phyloP scores from a whole-genome alignment of 352 stramenopile species.

The Phytophthora parvispora region DNA sequence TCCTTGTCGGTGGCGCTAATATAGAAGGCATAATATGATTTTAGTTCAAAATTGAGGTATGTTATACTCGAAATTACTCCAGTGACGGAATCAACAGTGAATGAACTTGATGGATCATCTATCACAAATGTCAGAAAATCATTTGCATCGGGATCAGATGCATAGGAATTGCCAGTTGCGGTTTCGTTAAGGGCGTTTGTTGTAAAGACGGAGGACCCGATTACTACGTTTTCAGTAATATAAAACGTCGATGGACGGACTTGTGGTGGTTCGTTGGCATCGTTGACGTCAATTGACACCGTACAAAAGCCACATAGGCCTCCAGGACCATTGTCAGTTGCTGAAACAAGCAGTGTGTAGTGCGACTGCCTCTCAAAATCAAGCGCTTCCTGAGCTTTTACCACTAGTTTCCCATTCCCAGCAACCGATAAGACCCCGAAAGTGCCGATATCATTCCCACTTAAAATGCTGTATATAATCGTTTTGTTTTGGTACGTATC shows the following conservation, averaged over 20 bases:
- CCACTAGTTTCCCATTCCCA: constrained; percentile 44
- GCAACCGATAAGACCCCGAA: constrained; percentile 52
- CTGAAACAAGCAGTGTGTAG: constrained; percentile 30
- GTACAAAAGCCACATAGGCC: constrained; percentile 15
- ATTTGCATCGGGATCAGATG: constrained; percentile 23
- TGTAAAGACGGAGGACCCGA: constrained; percentile 15
- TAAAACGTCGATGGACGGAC: constrained; percentile 6
- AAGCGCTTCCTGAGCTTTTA: constrained; percentile 39
- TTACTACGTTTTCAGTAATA: constrained; percentile 30
- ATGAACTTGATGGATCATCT: constrained; percentile 17
- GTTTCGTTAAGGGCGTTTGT: constrained; percentile 11
- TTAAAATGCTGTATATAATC: constrained; percentile 53
- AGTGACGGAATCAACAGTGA: constrained; percentile 15
- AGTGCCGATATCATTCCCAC: constrained; percentile 47
- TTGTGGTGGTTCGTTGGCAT: constrained; percentile 29
- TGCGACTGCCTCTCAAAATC: constrained; percentile 51
- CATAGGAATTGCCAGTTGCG: constrained; percentile 6
- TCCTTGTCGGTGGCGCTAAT: constrained; percentile 13
- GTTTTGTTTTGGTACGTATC: constrained; percentile 67
- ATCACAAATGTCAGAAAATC: constrained; percentile 19
- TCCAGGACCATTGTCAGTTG: constrained; percentile 15
- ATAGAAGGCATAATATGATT: constrained; percentile 14
- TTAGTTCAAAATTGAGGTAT: constrained; percentile 29
- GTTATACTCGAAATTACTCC: constrained; percentile 9
- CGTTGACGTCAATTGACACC: constrained; percentile 9